These are phyloP conservation scores for Kurtzmaniella fragi DNA, from an alignment of 805 yeast species.

Conservation along the genomic window DNA sequence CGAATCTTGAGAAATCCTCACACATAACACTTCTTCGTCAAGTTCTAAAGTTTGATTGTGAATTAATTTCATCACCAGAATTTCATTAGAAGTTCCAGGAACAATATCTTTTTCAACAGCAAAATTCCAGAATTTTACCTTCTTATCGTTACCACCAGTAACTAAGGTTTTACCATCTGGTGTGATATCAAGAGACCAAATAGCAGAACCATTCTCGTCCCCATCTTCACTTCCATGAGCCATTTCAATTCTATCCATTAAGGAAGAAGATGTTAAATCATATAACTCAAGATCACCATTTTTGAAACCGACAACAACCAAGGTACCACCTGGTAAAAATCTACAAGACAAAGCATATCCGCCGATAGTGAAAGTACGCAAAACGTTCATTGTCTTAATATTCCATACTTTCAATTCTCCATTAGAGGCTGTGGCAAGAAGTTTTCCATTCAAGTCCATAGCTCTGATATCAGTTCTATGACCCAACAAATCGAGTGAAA, in stretches of 20 bases:
- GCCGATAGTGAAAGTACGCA: slow-evolving; percentile 67
- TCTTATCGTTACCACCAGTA: slow-evolving; percentile 92
- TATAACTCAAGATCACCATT: slow-evolving; percentile 79
- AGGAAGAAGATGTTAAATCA: slow-evolving; percentile 78
- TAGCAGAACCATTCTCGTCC: slow-evolving; percentile 45
- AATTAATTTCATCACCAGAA: slow-evolving; percentile 52
- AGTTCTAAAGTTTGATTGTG: slow-evolving; percentile 83
- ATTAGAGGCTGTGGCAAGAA: slow-evolving; percentile 86
- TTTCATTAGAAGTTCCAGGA: slow-evolving; percentile 57
- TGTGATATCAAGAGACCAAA: slow-evolving; percentile 87
- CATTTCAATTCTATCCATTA: slow-evolving; percentile 58
- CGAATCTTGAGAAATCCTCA: slow-evolving; percentile 75
- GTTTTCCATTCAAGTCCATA: slow-evolving; percentile 72
- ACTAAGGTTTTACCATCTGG: slow-evolving; percentile 80
- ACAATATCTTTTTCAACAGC: slow-evolving; percentile 60
- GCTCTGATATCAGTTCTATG: slow-evolving; percentile 89
- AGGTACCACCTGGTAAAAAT: slow-evolving; percentile 87
- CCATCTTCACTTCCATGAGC: slow-evolving; percentile 52
- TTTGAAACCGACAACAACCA: slow-evolving; percentile 84
- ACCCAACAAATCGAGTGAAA: slow-evolving; percentile 70
- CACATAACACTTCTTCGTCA: slow-evolving; percentile 77
- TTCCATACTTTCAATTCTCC: slow-evolving; percentile 92
- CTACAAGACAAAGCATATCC: slow-evolving; percentile 80
- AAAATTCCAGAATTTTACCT: slow-evolving; percentile 86
- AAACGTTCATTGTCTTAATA: slow-evolving; percentile 61